phyloP scores from a whole-genome alignment of 768 basidiomycete genomes.

The Lactarius deliciosus region DNA sequence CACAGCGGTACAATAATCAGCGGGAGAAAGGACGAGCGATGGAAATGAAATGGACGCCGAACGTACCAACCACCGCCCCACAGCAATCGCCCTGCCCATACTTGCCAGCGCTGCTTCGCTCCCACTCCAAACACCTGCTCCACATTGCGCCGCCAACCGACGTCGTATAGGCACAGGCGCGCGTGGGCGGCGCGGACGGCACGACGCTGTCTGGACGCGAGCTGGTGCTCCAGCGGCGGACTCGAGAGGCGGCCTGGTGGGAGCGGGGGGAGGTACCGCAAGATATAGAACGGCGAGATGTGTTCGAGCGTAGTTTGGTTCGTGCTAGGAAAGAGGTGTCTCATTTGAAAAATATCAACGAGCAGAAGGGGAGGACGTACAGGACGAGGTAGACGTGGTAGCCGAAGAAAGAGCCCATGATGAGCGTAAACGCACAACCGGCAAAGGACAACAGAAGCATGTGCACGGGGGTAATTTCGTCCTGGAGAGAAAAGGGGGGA shows the following conservation, averaged over 20 bases:
- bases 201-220: conserved; percentile 61
- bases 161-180: conserved; percentile 61
- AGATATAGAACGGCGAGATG: conserved; percentile 69
- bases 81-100: conserved; percentile 53
- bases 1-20: background rate
- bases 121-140: conserved; percentile 56
- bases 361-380: conserved; percentile 45
- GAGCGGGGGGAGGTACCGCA: conserved; percentile 67
- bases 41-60: background rate
- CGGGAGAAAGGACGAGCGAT: background rate
- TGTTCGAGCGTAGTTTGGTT: conserved; percentile 86
- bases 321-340: conserved; percentile 45
- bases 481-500: conserved; percentile 39
- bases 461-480: conserved; percentile 67
- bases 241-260: conserved; percentile 58
- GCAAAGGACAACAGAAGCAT: conserved; percentile 62
- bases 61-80: conserved; percentile 68
- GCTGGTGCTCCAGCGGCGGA: conserved; percentile 70
- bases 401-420: conserved; percentile 71
- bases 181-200: conserved; percentile 65
- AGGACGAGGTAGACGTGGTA: conserved; percentile 78
- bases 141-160: conserved; percentile 75
- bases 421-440: conserved; percentile 58
- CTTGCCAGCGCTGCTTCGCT: conserved; percentile 45
- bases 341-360: background rate